These are phyloP conservation scores for Fusarium pininemorale DNA, from an alignment of 2,329 filamentous ascomycete species.

Conservation along the genomic window DNA sequence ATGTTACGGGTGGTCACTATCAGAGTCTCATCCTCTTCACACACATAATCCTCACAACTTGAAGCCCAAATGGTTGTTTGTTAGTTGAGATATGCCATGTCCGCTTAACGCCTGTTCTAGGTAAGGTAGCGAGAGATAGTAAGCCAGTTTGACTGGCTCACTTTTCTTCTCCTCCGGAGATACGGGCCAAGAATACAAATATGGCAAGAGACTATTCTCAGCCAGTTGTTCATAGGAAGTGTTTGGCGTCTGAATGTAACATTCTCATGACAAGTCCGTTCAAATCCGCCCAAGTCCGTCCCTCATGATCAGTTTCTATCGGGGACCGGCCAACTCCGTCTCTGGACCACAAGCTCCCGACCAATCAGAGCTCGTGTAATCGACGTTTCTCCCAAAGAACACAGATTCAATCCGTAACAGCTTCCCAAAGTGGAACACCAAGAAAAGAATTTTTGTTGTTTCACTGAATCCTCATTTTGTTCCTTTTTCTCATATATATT, in stretches of 20 bases:
- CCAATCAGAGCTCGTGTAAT: conserved; percentile 30
- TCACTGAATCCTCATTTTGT: not conserved
- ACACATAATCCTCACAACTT: not conserved
- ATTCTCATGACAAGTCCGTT: conserved; percentile 6
- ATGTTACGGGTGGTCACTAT: not conserved
- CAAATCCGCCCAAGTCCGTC: conserved; percentile 17
- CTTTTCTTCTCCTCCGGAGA: not conserved
- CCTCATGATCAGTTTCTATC: conserved; percentile 21
- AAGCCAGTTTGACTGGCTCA: not conserved
- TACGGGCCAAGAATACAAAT: not conserved
- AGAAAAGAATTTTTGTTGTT: conserved; percentile 11
- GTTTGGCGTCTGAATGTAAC: not conserved
- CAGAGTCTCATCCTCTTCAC: not conserved
- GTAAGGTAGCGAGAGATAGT: not conserved
- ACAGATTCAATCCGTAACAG: conserved; percentile 30
- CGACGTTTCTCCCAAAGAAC: conserved; percentile 12
- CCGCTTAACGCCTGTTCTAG: not conserved
- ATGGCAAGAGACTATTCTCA: not conserved
- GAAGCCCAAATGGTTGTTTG: not conserved
- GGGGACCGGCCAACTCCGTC: conserved; percentile 36
- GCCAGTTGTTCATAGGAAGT: too few species aligned
- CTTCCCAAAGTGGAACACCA: conserved; percentile 32
- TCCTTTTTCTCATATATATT: not conserved
- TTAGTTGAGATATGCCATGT: not conserved
- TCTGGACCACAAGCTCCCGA: not conserved